Conservation (phyloP, 108 stramenopile genomes). For the Discostella pseudostelligera region DNA sequence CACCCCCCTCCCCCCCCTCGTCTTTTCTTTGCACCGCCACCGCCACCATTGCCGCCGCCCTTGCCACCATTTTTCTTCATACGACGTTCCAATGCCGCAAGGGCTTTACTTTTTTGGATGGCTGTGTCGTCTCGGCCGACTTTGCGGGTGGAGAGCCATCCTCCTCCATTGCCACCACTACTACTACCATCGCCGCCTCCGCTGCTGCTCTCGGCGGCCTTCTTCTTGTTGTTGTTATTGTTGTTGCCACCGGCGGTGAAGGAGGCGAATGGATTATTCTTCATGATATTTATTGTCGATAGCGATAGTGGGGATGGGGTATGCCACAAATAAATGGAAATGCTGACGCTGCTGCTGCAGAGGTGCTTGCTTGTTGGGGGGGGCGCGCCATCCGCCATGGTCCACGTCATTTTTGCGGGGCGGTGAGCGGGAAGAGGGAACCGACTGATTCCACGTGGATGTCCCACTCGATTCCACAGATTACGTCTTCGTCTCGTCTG, state of each 20-base stretch:
- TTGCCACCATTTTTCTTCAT: constrained; percentile 2
- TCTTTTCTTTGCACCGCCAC: constrained; percentile 1
- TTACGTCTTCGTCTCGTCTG: too few relatives aligned
- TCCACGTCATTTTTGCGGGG: too few relatives aligned
- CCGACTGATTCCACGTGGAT: too few relatives aligned
- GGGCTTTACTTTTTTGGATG: constrained; percentile 36
- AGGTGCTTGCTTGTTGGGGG: too few relatives aligned
- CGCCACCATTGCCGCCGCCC: constrained; percentile 14
- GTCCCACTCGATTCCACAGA: too few relatives aligned
- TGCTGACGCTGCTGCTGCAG: too few relatives aligned
- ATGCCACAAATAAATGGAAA: neutral
- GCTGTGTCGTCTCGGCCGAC: constrained; percentile 57
- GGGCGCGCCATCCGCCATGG: too few relatives aligned
- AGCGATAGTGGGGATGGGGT: neutral
- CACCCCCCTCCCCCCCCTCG: constrained; percentile 14
- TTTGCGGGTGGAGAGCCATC: constrained; percentile 71
- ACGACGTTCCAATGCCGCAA: constrained; percentile 22
- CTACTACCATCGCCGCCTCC: neutral
- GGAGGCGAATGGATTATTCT: constrained; percentile 30
- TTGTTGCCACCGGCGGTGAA: constrained; percentile 27
- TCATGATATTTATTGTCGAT: neutral
- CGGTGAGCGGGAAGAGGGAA: too few relatives aligned
- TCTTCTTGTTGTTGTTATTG: neutral
- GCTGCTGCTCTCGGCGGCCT: too few relatives aligned
- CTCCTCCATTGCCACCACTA: constrained; percentile 9